These are phyloP conservation scores for Neurospora intermedia DNA, from an alignment of 495 filamentous ascomycete genomes.

Conservation along the genomic window DNA sequence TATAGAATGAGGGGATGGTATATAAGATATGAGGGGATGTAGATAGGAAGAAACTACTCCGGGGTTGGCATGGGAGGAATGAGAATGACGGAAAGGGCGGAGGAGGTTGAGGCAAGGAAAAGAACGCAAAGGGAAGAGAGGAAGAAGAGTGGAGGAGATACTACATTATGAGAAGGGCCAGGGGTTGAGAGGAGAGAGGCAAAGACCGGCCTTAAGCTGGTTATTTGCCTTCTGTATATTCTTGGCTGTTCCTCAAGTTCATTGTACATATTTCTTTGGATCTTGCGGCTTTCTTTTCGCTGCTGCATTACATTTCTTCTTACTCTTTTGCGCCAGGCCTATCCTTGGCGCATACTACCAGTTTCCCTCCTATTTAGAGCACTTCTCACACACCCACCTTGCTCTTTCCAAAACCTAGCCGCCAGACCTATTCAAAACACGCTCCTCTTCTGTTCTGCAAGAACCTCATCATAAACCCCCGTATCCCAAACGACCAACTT, in stretches of 20 bases:
- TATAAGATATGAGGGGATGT: not conserved
- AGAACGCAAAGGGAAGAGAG: not conserved
- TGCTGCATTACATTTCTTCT: not conserved
- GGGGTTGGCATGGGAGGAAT: not conserved
- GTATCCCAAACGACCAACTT: constrained; percentile 71
- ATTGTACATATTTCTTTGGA: not conserved
- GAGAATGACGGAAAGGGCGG: not conserved
- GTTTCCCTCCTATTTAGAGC: not conserved
- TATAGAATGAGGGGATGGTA: not conserved
- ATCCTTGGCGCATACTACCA: not conserved
- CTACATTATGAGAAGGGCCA: not conserved
- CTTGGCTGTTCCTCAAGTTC: not conserved
- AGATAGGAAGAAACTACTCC: not conserved
- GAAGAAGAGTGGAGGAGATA: not conserved
- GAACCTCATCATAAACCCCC: constrained; percentile 20
- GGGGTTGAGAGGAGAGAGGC: not conserved
- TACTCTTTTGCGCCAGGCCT: not conserved
- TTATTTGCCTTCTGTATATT: not conserved
- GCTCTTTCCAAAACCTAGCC: not conserved
- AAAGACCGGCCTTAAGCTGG: not conserved
- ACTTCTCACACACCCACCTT: not conserved
- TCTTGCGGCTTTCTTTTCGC: not conserved
- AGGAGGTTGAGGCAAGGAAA: not conserved
- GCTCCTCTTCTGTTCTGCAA: not conserved
- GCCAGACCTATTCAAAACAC: not conserved